Conservation (phyloP, 345 rosid species). For the Moricandia arvensis region DNA sequence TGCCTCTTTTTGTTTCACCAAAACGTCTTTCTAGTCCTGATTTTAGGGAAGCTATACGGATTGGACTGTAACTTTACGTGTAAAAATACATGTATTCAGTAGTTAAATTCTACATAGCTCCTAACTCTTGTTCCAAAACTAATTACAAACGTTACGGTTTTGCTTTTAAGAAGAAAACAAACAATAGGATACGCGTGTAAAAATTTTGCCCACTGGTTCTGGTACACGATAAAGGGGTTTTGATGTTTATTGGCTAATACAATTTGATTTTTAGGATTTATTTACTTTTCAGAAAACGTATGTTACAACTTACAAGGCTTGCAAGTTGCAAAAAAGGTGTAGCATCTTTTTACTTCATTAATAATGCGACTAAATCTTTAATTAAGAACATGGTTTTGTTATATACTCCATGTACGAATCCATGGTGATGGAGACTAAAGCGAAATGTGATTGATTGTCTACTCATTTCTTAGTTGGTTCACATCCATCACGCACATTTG, state of each 20-base stretch:
- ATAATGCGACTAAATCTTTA: neutral
- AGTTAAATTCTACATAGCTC: neutral
- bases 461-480: slow-evolving; percentile 2
- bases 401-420: slow-evolving; percentile 6
- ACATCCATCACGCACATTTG: neutral
- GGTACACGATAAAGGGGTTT: neutral
- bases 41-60: slow-evolving; percentile 28
- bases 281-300: neutral
- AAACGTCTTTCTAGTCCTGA: slow-evolving; percentile 22
- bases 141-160: slow-evolving; percentile 11
- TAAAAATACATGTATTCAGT: neutral
- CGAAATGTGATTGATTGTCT: neutral
- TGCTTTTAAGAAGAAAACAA: slow-evolving; percentile 1
- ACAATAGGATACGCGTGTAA: neutral
- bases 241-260: slow-evolving; percentile 1
- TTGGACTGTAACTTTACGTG: slow-evolving; percentile 1
- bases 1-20: neutral
- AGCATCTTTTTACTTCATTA: slow-evolving; percentile 5
- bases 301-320: neutral
- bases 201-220: neutral
- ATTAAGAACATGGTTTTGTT: neutral
- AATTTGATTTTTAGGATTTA: neutral
- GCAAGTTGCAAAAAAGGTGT: neutral
- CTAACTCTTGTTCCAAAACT: neutral
- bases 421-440: slow-evolving; percentile 5